Evolutionary conservation across 495 filamentous ascomycete species (phyloP).

Genomic region (Penicillium ochrochloron): DNA sequence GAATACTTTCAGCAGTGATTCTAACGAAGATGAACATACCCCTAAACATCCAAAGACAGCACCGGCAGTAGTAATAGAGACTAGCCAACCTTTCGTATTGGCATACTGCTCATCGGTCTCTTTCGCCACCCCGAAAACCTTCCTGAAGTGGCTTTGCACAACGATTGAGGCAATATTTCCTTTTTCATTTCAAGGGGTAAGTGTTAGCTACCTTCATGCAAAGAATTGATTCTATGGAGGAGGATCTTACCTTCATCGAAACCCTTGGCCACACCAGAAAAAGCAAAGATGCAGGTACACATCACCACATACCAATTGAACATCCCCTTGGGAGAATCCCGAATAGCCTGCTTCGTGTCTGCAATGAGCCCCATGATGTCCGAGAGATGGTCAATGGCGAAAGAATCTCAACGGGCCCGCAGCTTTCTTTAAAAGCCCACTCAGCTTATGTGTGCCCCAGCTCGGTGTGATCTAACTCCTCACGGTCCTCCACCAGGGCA

Average conservation of each 20-base stretch:
- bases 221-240: background rate
- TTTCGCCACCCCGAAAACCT: constrained; percentile 52
- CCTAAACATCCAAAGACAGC: constrained; percentile 40
- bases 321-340: constrained; percentile 23
- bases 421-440: background rate
- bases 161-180: constrained; percentile 31
- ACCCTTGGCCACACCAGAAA: constrained; percentile 28
- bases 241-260: constrained; percentile 31
- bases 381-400: constrained; percentile 49
- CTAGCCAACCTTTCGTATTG: constrained; percentile 58
- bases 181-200: background rate
- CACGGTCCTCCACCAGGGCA: background rate
- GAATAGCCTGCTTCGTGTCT: constrained; percentile 53
- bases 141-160: constrained; percentile 25
- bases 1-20: background rate
- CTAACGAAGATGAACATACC: constrained; percentile 17
- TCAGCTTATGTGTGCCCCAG: background rate
- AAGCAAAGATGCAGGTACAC: constrained; percentile 28
- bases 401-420: constrained; percentile 35
- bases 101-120: constrained; percentile 55
- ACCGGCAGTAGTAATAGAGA: constrained; percentile 66
- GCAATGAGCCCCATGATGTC: constrained; percentile 61
- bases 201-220: background rate
- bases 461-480: background rate
- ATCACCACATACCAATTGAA: constrained; percentile 29